Evolutionary conservation across 495 filamentous ascomycete genomes (phyloP), one percentile per base, ranked within the genome.

Genomic region (Hypoxylon lenormandii): DNA sequence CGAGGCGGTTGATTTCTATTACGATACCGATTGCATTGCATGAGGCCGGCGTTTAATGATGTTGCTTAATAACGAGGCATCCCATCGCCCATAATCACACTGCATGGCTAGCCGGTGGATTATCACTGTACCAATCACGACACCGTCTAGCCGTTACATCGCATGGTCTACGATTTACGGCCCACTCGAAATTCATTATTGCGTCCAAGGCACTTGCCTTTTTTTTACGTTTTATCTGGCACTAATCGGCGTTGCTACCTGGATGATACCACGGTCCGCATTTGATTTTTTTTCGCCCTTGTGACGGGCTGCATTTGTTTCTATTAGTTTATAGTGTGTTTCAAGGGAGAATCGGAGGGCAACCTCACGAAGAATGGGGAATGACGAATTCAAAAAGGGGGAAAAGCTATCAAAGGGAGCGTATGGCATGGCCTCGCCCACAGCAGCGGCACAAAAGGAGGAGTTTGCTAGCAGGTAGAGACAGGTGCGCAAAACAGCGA

Each of bases 11-110:
- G 60, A 60, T 72, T 75, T 76, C 78, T 72, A 33, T 33, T 33
- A 81, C 72, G 73, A 78, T 73, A 77, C 72, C 74, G 61, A 76
- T 69, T 77, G 77, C 79, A 82, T 82, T 81, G 72, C 74, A 80
- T 77, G 45, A 63, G 72, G 76, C 60, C 69, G 78, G 78, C 78
- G 79, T 79, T 81, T 75, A 71, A 75, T 79, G 75, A 69, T 64
- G 61, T 67, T 73, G 52, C 62, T 75, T 67, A 74, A 58, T 71
- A 23, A 72, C 38, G 66, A 69, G 60, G 62, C 69, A 67, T 56
- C 23, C 58, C 63, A 51, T 60, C 42, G 60, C 61, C 64, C 40
- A 62, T 65, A 72, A 68, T 72, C 69, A 66, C 52, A 64, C 69
- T 58, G 59, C 66, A 71, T 67, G 57, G 63, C 57, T 62, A 48